Percentiles rank a stretch among this genome's conserved stretches.
These are phyloP conservation scores for Marsdenia floribunda DNA, from an alignment of 257 asterid genomes.

Conservation along the genomic window DNA sequence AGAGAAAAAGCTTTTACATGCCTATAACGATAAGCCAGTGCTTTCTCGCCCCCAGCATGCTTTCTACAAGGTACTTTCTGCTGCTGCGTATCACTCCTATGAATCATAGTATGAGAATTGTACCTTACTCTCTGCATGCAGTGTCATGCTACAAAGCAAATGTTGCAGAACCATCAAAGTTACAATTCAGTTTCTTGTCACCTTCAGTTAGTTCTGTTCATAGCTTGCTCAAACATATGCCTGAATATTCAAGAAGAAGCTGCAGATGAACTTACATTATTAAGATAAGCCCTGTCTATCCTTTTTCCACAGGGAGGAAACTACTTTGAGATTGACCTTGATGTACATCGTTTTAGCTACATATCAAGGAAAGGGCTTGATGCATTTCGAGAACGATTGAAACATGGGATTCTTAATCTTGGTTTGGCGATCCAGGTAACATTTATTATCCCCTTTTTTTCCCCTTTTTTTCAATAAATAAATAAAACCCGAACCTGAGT, in stretches of 20 bases:
- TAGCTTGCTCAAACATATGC: not conserved
- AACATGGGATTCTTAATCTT: conserved; percentile 70
- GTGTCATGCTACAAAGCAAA: not conserved
- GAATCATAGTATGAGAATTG: not conserved
- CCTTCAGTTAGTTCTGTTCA: not conserved
- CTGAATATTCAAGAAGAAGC: not conserved
- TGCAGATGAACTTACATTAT: not conserved
- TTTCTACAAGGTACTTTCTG: conserved; percentile 49
- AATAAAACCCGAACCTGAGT: not conserved
- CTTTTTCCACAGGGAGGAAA: conserved; percentile 53
- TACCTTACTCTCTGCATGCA: not conserved
- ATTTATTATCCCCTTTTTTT: not conserved
- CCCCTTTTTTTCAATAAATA: too few species aligned
- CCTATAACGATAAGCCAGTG: conserved; percentile 83
- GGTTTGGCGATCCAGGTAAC: conserved; percentile 90
- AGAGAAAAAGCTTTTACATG: conserved; percentile 74
- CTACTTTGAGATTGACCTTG: conserved; percentile 89
- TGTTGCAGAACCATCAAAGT: not conserved
- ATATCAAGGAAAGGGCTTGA: conserved; percentile 80
- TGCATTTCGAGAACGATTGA: conserved; percentile 66
- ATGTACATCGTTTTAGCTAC: conserved; percentile 89
- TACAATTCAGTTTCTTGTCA: not conserved
- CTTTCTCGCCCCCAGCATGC: conserved; percentile 93
- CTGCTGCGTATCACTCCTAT: not conserved
- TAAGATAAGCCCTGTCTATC: not conserved